A percentile compares a stretch with the other conserved stretches of the same genome.
Conservation (phyloP, 2,329 filamentous ascomycete species). For the Colletotrichum melonis region DNA sequence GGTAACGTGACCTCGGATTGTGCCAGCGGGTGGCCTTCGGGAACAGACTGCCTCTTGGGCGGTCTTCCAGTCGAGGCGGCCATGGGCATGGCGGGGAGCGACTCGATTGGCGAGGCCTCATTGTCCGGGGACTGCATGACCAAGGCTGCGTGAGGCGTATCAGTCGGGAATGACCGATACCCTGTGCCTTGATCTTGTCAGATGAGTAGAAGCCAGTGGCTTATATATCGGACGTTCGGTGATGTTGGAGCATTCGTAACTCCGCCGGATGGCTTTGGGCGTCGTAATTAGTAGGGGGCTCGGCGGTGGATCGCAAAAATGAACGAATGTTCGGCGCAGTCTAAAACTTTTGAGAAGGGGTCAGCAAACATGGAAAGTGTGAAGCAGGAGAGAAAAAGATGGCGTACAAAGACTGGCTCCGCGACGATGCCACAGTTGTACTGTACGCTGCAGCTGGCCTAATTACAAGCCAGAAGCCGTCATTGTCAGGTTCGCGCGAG, state of each 20-base stretch:
- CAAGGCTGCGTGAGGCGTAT: slow-evolving; percentile 36
- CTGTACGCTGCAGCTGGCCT: not conserved
- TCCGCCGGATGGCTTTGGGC: slow-evolving; percentile 17
- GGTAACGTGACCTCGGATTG: slow-evolving; percentile 65
- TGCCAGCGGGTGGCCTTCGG: slow-evolving; percentile 58
- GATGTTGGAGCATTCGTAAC: slow-evolving; percentile 19
- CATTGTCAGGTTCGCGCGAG: slow-evolving; percentile 21
- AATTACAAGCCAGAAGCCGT: slow-evolving; percentile 6
- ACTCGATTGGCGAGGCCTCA: slow-evolving; percentile 72
- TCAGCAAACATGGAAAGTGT: not conserved
- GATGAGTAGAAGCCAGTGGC: not conserved
- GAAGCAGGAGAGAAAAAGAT: not conserved
- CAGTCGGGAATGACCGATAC: slow-evolving; percentile 30
- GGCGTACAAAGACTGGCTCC: slow-evolving; percentile 28
- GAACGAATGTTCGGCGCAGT: slow-evolving; percentile 1
- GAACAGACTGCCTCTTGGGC: slow-evolving; percentile 70
- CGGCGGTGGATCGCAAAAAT: slow-evolving; percentile 24
- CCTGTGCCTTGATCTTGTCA: slow-evolving; percentile 28
- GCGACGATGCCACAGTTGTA: slow-evolving; percentile 8
- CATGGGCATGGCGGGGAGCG: slow-evolving; percentile 76
- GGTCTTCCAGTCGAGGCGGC: slow-evolving; percentile 69
- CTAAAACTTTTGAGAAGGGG: not conserved
- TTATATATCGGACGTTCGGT: not conserved
- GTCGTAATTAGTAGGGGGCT: slow-evolving; percentile 27
- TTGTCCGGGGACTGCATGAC: slow-evolving; percentile 75